phyloP scores from a whole-genome alignment of 768 basidiomycete genomes.

The Tylopilus cervinicoccineus region DNA sequence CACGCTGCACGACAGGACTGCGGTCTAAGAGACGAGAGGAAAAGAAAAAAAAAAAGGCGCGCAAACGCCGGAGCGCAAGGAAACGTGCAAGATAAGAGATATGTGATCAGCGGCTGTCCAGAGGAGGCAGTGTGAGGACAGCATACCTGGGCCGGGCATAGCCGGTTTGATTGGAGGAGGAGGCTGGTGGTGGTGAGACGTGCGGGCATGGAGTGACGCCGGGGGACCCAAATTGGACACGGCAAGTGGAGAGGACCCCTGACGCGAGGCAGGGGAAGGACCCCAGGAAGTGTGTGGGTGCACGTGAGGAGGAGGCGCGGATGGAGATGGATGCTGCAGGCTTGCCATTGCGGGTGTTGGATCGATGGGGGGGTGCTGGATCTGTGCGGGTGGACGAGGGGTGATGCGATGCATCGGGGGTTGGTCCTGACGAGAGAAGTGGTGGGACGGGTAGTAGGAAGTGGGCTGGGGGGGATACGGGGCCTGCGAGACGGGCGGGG shows the following conservation, averaged over 20 bases:
- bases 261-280: constrained; percentile 23
- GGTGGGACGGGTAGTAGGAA: constrained; percentile 17
- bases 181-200: constrained; percentile 26
- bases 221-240: constrained; percentile 24
- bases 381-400: constrained; percentile 32
- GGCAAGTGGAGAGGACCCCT: constrained; percentile 30
- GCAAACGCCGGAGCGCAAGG: not conserved
- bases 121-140: not conserved
- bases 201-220: constrained; percentile 24
- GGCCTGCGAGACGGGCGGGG: constrained; percentile 14
- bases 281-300: constrained; percentile 30
- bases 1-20: constrained; percentile 27
- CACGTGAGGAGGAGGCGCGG: constrained; percentile 30
- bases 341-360: constrained; percentile 32
- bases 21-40: constrained; percentile 17
- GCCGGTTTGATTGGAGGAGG: constrained; percentile 30
- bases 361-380: constrained; percentile 24
- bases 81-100: not conserved
- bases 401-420: constrained; percentile 27
- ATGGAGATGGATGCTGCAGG: constrained; percentile 29
- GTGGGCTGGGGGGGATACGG: constrained; percentile 24
- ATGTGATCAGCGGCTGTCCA: constrained; percentile 1
- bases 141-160: constrained; percentile 31
- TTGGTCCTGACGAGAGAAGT: constrained; percentile 17
- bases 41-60: constrained; percentile 11